Percentiles rank a stretch among this genome's conserved stretches.
Conservation (phyloP, 2,329 filamentous ascomycete genomes). For the Nothophoma quercina region DNA sequence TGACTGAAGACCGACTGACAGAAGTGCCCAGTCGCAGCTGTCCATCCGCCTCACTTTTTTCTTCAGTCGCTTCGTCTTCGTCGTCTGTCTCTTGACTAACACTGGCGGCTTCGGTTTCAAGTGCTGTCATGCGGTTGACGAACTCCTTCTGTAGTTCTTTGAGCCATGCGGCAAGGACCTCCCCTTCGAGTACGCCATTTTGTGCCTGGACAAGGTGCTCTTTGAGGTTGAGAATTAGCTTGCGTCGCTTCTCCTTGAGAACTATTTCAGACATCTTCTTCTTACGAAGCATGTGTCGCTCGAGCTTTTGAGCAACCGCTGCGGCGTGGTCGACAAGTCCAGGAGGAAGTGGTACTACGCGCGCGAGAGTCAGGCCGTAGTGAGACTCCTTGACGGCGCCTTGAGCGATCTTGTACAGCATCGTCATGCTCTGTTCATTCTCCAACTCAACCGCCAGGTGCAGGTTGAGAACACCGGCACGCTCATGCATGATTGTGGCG, state of each 20-base stretch:
- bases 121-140: slow-evolving; percentile 70
- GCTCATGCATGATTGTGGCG: slow-evolving; percentile 75
- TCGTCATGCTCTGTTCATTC: slow-evolving; percentile 72
- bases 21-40: slow-evolving; percentile 23
- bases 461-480: slow-evolving; percentile 80
- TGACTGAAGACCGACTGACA: slow-evolving; percentile 29
- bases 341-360: slow-evolving; percentile 74
- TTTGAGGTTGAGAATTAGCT: slow-evolving; percentile 74
- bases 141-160: slow-evolving; percentile 77
- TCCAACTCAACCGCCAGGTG: slow-evolving; percentile 77
- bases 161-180: slow-evolving; percentile 70
- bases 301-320: slow-evolving; percentile 68
- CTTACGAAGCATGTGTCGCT: slow-evolving; percentile 63
- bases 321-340: slow-evolving; percentile 73
- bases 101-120: slow-evolving; percentile 59
- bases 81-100: slow-evolving; percentile 20
- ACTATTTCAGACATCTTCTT: slow-evolving; percentile 66
- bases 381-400: slow-evolving; percentile 75
- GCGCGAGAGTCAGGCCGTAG: slow-evolving; percentile 86
- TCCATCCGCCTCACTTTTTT: slow-evolving; percentile 12
- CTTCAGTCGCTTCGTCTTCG: slow-evolving; percentile 27
- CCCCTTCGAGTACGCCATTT: slow-evolving; percentile 70
- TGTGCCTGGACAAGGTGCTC: slow-evolving; percentile 75
- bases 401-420: slow-evolving; percentile 84
- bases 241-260: slow-evolving; percentile 69